These are phyloP conservation scores for Monotropa hypopitys DNA, from an alignment of 179 eudicot species.

Conservation along the genomic window DNA sequence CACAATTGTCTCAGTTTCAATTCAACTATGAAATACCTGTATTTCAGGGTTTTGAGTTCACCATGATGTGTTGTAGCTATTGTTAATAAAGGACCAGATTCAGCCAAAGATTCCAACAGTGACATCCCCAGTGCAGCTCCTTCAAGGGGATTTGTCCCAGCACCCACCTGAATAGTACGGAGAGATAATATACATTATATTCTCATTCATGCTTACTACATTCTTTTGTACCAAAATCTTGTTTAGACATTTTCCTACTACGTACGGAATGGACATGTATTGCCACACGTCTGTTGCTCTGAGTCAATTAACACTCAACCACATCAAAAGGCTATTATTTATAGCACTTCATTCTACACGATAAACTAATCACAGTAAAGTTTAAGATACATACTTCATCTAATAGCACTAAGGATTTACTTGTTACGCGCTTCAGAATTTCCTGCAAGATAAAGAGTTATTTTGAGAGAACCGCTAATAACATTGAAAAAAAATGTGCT, in stretches of 20 bases:
- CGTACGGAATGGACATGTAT: not conserved
- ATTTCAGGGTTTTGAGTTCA: constrained; percentile 91
- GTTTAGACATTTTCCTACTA: not conserved
- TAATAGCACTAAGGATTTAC: constrained; percentile 68
- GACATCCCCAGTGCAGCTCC: constrained; percentile 99
- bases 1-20: not conserved
- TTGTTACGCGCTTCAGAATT: constrained; percentile 59
- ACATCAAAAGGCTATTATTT: not conserved
- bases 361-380: not conserved
- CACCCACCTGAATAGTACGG: constrained; percentile 54
- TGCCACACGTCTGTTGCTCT: not conserved
- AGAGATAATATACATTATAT: not conserved
- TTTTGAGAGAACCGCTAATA: constrained; percentile 5
- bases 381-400: constrained; percentile 61
- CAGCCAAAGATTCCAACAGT: constrained; percentile 79
- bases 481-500: not conserved
- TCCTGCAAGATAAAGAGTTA: constrained; percentile 38
- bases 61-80: constrained; percentile 94
- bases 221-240: not conserved
- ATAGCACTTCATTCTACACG: not conserved
- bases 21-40: constrained; percentile 39
- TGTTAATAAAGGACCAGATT: constrained; percentile 65
- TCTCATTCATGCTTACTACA: not conserved
- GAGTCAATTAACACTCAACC: not conserved
- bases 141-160: constrained; percentile 93